Base-by-base conservation (phyloP, 306 rosid genomes). In the Rubus idaeus region DNA sequence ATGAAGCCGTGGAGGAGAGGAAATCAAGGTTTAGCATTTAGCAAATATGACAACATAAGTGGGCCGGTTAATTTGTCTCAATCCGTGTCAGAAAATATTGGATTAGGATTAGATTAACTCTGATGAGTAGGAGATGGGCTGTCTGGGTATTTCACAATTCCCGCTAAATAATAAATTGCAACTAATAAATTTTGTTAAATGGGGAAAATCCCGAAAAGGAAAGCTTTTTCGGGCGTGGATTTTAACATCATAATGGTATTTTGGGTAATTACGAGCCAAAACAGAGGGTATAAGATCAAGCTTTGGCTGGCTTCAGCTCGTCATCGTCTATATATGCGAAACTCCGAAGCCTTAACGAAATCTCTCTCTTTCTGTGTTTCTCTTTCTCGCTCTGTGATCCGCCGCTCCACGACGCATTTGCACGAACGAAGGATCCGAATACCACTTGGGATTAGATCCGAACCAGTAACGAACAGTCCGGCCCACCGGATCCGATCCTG, bases 321-420 rank as follows among this genome's bases (percentile, higher is more conserved):
- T 6, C 70, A 5, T 75, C 70, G 49, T 61, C 70, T 75, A 21
- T 58, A 75, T 75, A 75, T 35, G 70, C 13, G 17, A 44, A n/a
- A 53, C 40, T 47, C 60, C 30, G 57, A 16, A 45, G 30, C 30
- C 57, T 7, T 18, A 1, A 18, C 58, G 8, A 68, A 23, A 2
- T 30, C 37, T 44, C 64, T 53, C 68, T 40, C 20, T 8, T 0
- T 61, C 10, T 26, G 5, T 5, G 3, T 10, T 18, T 50, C 65
- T 77, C 52, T 10, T 14, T 52, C 30, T 37, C 21, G 18, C 61
- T 18, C 78, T 77, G 60, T 77, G 81, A 46, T 80, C 85, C 86
- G 88, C 91, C 86, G 84, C 62, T 77, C 73, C 18, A 45, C 62
- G 67, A 35, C 73, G 76, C 51, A 21, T 55, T 70, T 21, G 17